These are phyloP conservation scores for Emmonsiellopsis sp. DNA, from an alignment of 2,329 filamentous ascomycete genomes.

Conservation along the genomic window DNA sequence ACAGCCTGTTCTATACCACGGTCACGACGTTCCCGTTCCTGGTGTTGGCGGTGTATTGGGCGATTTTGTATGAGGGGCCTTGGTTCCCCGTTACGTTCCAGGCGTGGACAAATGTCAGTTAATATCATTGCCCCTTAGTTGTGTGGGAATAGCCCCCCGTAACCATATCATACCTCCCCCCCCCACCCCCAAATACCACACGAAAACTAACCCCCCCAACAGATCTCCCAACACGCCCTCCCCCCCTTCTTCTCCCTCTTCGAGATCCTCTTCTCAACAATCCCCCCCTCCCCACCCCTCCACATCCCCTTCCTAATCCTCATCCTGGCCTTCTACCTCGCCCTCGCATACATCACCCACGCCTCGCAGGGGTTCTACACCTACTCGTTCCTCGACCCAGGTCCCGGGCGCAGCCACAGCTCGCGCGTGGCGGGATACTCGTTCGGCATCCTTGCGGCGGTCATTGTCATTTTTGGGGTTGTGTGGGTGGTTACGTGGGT, in stretches of 20 bases:
- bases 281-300: constrained; percentile 52
- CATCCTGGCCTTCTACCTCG: constrained; percentile 64
- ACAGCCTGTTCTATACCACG: constrained; percentile 56
- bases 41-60: constrained; percentile 66
- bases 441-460: constrained; percentile 48
- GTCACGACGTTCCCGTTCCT: constrained; percentile 57
- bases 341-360: constrained; percentile 63
- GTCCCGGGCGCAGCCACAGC: constrained; percentile 34
- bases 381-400: constrained; percentile 67
- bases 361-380: constrained; percentile 64
- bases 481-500: constrained; percentile 43
- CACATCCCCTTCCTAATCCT: constrained; percentile 60
- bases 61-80: constrained; percentile 43
- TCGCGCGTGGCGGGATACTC: constrained; percentile 57
- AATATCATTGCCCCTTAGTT: background rate
- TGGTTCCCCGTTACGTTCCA: constrained; percentile 47
- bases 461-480: constrained; percentile 42
- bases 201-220: constrained; percentile 1
- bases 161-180: background rate
- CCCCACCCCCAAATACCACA: background rate
- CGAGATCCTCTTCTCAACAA: constrained; percentile 62
- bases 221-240: constrained; percentile 64
- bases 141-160: background rate
- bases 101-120: constrained; percentile 43
- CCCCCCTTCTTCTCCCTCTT: constrained; percentile 68